Evolutionary conservation across 2,329 filamentous ascomycete genomes (phyloP).

Genomic region (Scedosporium aurantiacum): DNA sequence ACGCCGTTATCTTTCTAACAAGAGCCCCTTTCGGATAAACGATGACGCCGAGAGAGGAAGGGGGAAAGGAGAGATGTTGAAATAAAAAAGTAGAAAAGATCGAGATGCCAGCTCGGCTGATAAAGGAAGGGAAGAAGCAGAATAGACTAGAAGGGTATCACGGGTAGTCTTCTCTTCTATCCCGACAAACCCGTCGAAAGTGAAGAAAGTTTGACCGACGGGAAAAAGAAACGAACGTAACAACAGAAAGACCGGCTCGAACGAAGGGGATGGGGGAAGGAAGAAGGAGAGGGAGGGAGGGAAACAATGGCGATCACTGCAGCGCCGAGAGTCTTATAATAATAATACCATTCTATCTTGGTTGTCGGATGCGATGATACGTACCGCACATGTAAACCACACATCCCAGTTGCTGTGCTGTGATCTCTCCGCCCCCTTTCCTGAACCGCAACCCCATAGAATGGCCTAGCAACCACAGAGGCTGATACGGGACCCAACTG

Average conservation of each 20-base stretch:
- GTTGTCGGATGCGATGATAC: background rate
- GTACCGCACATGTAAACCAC: background rate
- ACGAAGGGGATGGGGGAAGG: background rate
- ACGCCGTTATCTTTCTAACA: background rate
- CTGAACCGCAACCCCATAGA: background rate
- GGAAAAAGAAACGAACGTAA: constrained; percentile 5
- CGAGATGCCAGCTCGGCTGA: constrained; percentile 4
- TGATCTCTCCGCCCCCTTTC: background rate
- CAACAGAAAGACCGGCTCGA: background rate
- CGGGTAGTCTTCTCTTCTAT: background rate
- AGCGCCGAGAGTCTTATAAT: constrained; percentile 6
- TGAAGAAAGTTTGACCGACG: background rate
- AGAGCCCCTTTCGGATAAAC: background rate
- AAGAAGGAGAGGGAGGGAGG: constrained; percentile 6
- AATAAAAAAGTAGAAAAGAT: constrained; percentile 1
- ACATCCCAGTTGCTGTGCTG: background rate
- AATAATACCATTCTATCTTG: background rate
- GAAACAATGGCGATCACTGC: constrained; percentile 3
- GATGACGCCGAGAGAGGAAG: background rate
- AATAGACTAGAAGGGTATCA: background rate
- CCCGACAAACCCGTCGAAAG: background rate
- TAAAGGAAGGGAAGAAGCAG: background rate
- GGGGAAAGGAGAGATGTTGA: background rate
- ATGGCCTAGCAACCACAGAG: background rate
- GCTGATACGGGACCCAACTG: background rate